Base-by-base conservation (phyloP, 345 rosid species). In the Eucalyptus decipiens region DNA sequence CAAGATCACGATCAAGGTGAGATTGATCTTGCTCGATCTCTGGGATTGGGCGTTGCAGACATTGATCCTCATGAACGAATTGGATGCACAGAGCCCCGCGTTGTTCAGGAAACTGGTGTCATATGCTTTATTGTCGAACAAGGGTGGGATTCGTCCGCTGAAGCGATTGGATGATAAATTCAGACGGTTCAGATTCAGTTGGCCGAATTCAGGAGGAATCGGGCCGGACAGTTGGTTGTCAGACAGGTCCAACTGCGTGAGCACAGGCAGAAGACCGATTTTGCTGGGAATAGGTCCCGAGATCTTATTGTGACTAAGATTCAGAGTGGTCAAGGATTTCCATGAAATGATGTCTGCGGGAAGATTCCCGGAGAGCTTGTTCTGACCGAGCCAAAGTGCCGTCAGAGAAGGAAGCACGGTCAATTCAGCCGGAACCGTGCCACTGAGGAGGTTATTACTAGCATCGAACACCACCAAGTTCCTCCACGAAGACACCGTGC, bases 81-180 rank as follows among this genome's bases (percentile, higher is more conserved):
- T 89, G 26, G 49, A 49, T 34, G 95, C 54, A 86, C 96, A 95
- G 7, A 94, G 95, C 80, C 92, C 94, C 7, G 95, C 88, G 52
- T 95, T 95, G 91, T 91, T 90, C 85, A 95, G 88, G 91, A 94
- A 95, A 88, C 96, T 93, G 76, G 16, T 47, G 40, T 80, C 81
- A 80, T 45, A 94, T 4, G 93, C 95, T 67, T 87, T 87, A 72
- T 91, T 95, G 86, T 93, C 93, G 4, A 94, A 91, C 90, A 67
- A 40, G 40, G 9, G 34, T 0, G 60, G 60, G 60, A 95, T 92
- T 62, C 76, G 45, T 34, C 97, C 95, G 1, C 85, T 88, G 51
- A 95, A 94, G 60, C 54, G 91, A 91, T 95, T 95, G 69, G 96
- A 94, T 49, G 96, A 95, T 13, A 95, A 92, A 89, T 95, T 93